A percentile compares a stretch with the other conserved stretches of the same genome.
phyloP scores from a whole-genome alignment of 306 rosid genomes.

The Coriaria nepalensis region DNA sequence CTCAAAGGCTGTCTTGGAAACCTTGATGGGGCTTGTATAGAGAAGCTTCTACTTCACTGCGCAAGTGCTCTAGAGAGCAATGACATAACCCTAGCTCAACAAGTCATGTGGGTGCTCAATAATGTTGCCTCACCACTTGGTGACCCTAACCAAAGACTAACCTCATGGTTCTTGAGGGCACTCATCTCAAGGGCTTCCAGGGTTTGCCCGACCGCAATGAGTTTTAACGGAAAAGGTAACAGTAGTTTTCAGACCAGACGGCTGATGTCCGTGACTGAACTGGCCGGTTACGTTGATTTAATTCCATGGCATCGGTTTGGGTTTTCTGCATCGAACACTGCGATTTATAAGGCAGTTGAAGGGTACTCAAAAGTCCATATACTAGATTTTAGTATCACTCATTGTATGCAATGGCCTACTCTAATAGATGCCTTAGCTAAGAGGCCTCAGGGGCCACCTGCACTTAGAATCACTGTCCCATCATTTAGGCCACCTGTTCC shows the following conservation, averaged over 20 bases:
- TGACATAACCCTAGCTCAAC: conserved; percentile 83
- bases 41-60: conserved; percentile 80
- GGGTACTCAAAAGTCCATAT: conserved; percentile 59
- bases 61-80: conserved; percentile 79
- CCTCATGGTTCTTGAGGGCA: conserved; percentile 85
- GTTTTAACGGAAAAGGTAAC: conserved; percentile 30
- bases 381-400: conserved; percentile 75
- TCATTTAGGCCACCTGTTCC: conserved; percentile 60
- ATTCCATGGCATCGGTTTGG: conserved; percentile 96
- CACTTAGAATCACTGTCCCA: conserved; percentile 64
- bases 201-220: conserved; percentile 48
- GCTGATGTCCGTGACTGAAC: conserved; percentile 68
- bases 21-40: conserved; percentile 79
- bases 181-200: conserved; percentile 68
- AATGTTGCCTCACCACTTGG: conserved; percentile 76
- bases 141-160: conserved; percentile 84
- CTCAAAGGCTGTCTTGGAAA: conserved; percentile 75
- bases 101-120: conserved; percentile 97
- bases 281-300: conserved; percentile 91
- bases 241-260: conserved; percentile 26
- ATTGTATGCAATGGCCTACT: conserved; percentile 99
- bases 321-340: conserved; percentile 67
- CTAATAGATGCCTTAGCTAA: conserved; percentile 67
- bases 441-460: conserved; percentile 74
- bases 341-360: conserved; percentile 47